These are phyloP conservation scores for Pleodorina starrii DNA, from an alignment of 139 green algal species.

Conservation along the genomic window DNA sequence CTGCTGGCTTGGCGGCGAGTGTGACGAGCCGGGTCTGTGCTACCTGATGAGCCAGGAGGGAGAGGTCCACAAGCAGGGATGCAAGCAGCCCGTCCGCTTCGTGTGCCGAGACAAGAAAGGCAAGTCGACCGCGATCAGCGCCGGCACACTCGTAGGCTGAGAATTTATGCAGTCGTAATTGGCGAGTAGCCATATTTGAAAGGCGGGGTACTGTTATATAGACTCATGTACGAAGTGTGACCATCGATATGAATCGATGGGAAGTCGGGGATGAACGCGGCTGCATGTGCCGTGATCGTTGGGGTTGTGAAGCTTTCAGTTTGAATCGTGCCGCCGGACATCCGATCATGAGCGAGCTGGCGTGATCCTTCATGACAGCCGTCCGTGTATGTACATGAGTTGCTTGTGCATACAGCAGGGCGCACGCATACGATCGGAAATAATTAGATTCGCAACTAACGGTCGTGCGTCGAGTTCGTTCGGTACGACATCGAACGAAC, in stretches of 20 bases:
- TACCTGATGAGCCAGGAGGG: background rate
- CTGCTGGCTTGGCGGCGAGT: constrained; percentile 8
- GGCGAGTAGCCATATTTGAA: background rate
- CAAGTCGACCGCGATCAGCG: background rate
- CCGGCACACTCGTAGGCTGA: too few relatives aligned
- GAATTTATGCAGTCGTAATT: too few relatives aligned
- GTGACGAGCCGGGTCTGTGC: background rate
- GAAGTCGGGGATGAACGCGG: background rate
- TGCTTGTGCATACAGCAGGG: too few relatives aligned
- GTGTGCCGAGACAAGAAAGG: constrained; percentile 11
- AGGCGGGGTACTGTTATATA: background rate
- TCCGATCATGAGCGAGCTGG: too few relatives aligned
- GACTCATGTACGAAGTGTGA: background rate
- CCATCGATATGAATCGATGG: background rate
- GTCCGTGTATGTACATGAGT: too few relatives aligned
- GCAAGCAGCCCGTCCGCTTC: background rate
- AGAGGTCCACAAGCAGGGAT: background rate
- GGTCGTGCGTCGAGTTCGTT: too few relatives aligned
- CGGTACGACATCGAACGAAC: too few relatives aligned
- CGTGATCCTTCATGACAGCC: too few relatives aligned
- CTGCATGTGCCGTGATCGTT: background rate
- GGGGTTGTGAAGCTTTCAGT: too few relatives aligned
- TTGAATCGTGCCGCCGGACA: too few relatives aligned
- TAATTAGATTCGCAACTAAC: too few relatives aligned
- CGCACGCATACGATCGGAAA: too few relatives aligned